Conservation (phyloP, 2,329 filamentous ascomycete genomes). For the Nectriaceae sp. region DNA sequence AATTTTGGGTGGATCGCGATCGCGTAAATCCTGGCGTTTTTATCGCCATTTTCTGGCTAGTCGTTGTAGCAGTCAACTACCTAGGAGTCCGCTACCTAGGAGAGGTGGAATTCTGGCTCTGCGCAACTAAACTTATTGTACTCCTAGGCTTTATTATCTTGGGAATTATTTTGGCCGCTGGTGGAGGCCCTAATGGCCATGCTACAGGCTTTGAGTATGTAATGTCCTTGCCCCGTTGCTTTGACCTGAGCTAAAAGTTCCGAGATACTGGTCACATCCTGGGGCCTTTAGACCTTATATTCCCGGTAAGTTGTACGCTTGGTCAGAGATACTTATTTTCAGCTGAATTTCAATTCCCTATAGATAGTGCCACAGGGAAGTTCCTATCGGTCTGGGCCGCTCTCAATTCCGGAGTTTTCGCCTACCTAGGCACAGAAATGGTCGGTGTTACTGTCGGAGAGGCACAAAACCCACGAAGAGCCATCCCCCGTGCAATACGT, state of each 20-base stretch:
- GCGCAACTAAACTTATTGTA: constrained; percentile 49
- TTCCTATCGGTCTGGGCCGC: constrained; percentile 48
- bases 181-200: constrained; percentile 44
- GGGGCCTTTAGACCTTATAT: background rate
- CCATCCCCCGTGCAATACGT: constrained; percentile 36
- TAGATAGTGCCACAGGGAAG: constrained; percentile 37
- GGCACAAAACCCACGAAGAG: constrained; percentile 36
- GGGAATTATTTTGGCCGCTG: constrained; percentile 50
- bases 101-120: constrained; percentile 54
- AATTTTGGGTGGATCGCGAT: constrained; percentile 68
- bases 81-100: constrained; percentile 50
- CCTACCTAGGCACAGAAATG: constrained; percentile 45
- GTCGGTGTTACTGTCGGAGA: constrained; percentile 37
- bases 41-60: constrained; percentile 38
- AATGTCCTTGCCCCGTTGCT: constrained; percentile 44
- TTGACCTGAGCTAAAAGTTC: constrained; percentile 32
- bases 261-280: background rate
- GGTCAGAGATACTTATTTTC: background rate
- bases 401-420: constrained; percentile 50
- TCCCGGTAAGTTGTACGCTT: background rate
- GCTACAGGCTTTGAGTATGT: constrained; percentile 48
- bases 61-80: constrained; percentile 39
- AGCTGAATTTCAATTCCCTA: too few relatives aligned
- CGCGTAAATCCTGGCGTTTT: constrained; percentile 73
- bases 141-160: constrained; percentile 51